Conservation (phyloP, 148 eudicot genomes). For the Cornus florida region DNA sequence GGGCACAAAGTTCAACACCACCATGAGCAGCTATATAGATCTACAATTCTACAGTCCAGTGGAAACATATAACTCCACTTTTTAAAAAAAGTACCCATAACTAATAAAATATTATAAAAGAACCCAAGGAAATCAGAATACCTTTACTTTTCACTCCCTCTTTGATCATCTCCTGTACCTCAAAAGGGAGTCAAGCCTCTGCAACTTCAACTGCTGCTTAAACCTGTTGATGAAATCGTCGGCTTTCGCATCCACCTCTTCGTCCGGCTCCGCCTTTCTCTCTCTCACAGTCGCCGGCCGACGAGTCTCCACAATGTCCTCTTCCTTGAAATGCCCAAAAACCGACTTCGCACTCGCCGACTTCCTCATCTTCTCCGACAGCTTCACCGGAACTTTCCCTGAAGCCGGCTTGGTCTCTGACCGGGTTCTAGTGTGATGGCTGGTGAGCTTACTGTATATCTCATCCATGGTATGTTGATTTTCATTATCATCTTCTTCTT, state of each 20-base stretch:
- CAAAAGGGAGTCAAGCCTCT: conserved; percentile 63
- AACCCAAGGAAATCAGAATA: not conserved
- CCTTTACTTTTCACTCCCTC: conserved; percentile 42
- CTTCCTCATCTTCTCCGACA: conserved; percentile 61
- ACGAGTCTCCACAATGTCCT: conserved; percentile 25
- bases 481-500: conserved; percentile 11
- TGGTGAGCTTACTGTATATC: conserved; percentile 49
- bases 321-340: conserved; percentile 35
- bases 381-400: conserved; percentile 45
- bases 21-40: not conserved
- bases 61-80: no score
- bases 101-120: conserved; percentile 2
- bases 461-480: conserved; percentile 55
- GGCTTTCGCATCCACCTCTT: conserved; percentile 76
- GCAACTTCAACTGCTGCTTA: conserved; percentile 65
- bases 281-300: conserved; percentile 45
- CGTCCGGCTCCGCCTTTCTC: conserved; percentile 32
- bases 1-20: not conserved
- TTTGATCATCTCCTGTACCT: conserved; percentile 53
- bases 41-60: not conserved
- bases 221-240: conserved; percentile 81
- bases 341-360: conserved; percentile 61
- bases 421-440: conserved; percentile 40
- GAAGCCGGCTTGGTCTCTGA: conserved; percentile 58
- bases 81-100: not conserved